Evolutionary conservation across 2,329 filamentous ascomycete genomes (phyloP), one percentile per base, ranked within the genome.

Genomic region (Nannizzia gypsea): DNA sequence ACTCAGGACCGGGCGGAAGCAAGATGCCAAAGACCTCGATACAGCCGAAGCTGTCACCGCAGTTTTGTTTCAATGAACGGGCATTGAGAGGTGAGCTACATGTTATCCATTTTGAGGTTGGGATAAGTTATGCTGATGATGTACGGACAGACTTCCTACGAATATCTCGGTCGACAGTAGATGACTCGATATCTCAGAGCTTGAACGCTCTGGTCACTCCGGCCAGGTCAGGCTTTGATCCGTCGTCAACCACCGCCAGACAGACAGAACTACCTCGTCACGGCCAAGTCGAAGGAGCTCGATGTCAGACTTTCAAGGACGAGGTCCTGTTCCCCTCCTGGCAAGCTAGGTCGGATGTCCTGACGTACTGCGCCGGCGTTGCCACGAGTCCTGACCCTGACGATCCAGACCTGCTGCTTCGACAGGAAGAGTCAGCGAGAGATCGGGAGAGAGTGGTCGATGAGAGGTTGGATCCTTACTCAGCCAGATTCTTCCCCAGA

Each of bases 111-210:
- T 36, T 36, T 36, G 31, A 36, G 9, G 31, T 3, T 3, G 6
- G 6, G 31, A 36, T 3, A 11, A 13, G 31, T 11, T 11, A 36
- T 36, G 31, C 44, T 34, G 44, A 60, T 46, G 57, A 22, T 42
- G 20, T 63, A 61, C 56, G 50, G 59, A 20, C 69, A 96, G 93
- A 96, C 72, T 99, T 99, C 72, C 81, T 99, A 22, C 88, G 90
- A 42, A 74, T 93, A 65, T 96, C 92, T 8, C 85, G 93, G 64
- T 80, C 83, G 58, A 83, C 88, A 55, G 86, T 96, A 68, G 93
- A 99, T 74, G 93, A 99, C 74, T 90, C 88, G 50, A 97, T 99
- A 69, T 84, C 85, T 0, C 91, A 96, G 69, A 92, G 95, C 68
- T 83, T 99, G 63, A 97, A 97, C 77, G 89, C 90, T 1, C 81